Evolutionary conservation across 169 alveolate genomes (phyloP).

Genomic region (Theileria luwenshuni): DNA sequence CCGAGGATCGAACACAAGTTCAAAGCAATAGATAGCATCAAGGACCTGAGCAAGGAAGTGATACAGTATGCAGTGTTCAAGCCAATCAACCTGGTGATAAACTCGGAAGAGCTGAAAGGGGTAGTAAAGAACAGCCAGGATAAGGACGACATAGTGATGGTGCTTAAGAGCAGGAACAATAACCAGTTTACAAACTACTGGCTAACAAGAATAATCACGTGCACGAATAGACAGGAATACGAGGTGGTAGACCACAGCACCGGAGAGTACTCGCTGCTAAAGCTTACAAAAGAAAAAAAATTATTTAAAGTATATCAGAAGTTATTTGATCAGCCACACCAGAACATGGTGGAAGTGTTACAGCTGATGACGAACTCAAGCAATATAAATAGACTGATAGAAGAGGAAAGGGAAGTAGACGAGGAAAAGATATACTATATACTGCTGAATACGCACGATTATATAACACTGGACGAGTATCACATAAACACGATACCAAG

Average conservation of each 20-base stretch:
- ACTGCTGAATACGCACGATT: constrained; percentile 30
- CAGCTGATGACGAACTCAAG: constrained; percentile 58
- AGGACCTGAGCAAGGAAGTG: constrained; percentile 3
- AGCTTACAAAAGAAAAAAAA: constrained; percentile 36
- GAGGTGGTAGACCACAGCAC: constrained; percentile 62
- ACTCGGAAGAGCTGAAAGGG: neutral
- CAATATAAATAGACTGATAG: too few species aligned
- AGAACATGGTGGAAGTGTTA: constrained; percentile 32
- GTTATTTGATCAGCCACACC: constrained; percentile 32
- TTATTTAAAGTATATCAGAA: constrained; percentile 30
- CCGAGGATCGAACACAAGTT: neutral
- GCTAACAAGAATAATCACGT: constrained; percentile 35
- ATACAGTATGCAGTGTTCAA: constrained; percentile 56
- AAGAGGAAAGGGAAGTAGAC: too few species aligned
- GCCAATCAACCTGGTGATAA: constrained; percentile 18
- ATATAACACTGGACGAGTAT: constrained; percentile 36
- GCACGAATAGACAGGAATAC: constrained; percentile 35
- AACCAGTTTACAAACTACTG: constrained; percentile 36
- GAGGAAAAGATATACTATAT: constrained; percentile 20
- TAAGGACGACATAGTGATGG: constrained; percentile 24
- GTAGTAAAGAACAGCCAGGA: constrained; percentile 8
- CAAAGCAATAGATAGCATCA: neutral
- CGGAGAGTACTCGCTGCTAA: constrained; percentile 36
- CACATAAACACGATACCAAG: constrained; percentile 62
- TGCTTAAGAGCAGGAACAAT: constrained; percentile 9